phyloP scores from a whole-genome alignment of 257 asterid genomes.

The Plantago elongata region DNA sequence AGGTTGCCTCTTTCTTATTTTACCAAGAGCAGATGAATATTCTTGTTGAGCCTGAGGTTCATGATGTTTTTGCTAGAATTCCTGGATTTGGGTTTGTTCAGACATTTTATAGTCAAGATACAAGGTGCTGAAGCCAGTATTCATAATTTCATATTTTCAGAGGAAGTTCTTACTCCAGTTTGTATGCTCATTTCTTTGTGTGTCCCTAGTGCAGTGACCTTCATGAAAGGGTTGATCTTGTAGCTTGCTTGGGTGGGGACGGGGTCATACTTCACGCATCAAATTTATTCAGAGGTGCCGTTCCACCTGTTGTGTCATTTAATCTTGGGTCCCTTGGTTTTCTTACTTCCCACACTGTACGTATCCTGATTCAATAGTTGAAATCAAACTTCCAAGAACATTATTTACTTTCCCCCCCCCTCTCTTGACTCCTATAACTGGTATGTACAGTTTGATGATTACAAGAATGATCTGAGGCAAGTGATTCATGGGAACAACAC shows the following conservation, averaged over 20 bases:
- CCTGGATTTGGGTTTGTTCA: constrained; percentile 98
- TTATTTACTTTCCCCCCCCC: constrained; percentile 4
- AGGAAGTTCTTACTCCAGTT: background rate
- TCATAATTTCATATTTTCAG: constrained; percentile 4
- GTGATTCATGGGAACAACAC: constrained; percentile 84
- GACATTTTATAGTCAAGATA: constrained; percentile 95
- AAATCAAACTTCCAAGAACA: constrained; percentile 13
- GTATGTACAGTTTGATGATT: constrained; percentile 62
- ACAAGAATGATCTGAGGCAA: constrained; percentile 75
- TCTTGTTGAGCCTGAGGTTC: constrained; percentile 98
- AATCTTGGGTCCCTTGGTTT: constrained; percentile 98
- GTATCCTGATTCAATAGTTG: constrained; percentile 28
- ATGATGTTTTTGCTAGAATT: constrained; percentile 84
- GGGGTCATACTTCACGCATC: constrained; percentile 99
- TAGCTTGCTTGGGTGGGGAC: constrained; percentile 98
- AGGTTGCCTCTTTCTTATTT: constrained; percentile 91
- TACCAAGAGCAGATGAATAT: constrained; percentile 90
- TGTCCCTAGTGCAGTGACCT: constrained; percentile 64
- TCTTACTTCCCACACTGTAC: constrained; percentile 89
- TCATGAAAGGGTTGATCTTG: constrained; percentile 94
- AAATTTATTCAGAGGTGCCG: constrained; percentile 88
- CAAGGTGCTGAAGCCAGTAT: constrained; percentile 54
- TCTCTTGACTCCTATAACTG: constrained; percentile 18
- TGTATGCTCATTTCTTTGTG: constrained; percentile 24
- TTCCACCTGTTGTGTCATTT: constrained; percentile 98